Evolutionary conservation across 495 filamentous ascomycete genomes (phyloP), one percentile per base, ranked within the genome.

Genomic region (Rhypophila decipiens): DNA sequence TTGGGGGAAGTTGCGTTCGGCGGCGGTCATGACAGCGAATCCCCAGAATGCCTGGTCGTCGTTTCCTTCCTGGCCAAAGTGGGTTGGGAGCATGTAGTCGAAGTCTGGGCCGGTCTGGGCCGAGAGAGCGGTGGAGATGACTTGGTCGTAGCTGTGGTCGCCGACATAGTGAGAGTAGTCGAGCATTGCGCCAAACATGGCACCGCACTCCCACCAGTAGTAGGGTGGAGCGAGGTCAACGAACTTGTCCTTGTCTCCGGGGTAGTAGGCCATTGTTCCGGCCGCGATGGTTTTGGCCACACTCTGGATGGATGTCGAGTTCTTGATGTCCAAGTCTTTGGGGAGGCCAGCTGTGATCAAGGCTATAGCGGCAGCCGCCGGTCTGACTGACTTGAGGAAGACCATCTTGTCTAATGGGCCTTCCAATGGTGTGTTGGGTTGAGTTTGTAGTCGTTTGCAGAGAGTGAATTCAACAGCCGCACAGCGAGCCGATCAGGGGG

Each of bases 131-230:
- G 85, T 77, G 17, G 64, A 76, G 15, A 85, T 82, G 17, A 80
- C 69, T 34, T 80, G 65, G 61, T 90, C 89, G 68, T 87, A 95
- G 35, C 66, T 74, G 5, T 67, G 68, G 58, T 95, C 89, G 8
- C 82, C 80, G 0, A 88, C 94, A 60, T 85, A 87, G 59, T 80
- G 86, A 63, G 84, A 90, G 61, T 96, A 95, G 57, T 95, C 84
- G 27, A 95, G 65, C 60, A 96, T 69, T 2, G 79, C 64, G 36
- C 79, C 82, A 71, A 85, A 87, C 59, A 84, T 77, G 5, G 82
- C 82, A 23, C 86, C 87, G 18, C 77, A 78, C 65, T 88, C 78
- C 85, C 85, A 90, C 86, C 86, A 90, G 69, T 83, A 91, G 60
- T 90, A 87, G 11, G 85, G 84, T 45, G 71, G 55, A 0, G 82